These are phyloP conservation scores for Piloderma croceum DNA, from an alignment of 768 basidiomycete species.

Conservation along the genomic window DNA sequence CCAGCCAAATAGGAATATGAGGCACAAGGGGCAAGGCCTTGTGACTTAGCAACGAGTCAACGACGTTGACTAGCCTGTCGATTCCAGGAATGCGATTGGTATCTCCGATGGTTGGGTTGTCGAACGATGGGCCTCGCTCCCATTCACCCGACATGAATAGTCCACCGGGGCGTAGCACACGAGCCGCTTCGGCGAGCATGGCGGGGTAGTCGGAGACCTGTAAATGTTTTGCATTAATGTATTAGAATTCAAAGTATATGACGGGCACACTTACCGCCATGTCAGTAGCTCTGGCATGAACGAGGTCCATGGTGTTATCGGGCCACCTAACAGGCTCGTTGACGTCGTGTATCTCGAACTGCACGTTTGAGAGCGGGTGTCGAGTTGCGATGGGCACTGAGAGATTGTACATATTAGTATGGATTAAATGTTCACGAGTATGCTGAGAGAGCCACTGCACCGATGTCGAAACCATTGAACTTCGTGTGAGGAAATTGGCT, in stretches of 20 bases:
- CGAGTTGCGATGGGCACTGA: conserved; percentile 69
- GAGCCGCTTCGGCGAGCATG: conserved; percentile 52
- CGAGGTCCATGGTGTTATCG: conserved; percentile 54
- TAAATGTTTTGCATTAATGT: background rate
- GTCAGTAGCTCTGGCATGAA: conserved; percentile 57
- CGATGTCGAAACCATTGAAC: conserved; percentile 73
- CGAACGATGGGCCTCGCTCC: conserved; percentile 38
- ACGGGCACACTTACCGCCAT: conserved; percentile 54
- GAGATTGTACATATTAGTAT: no score
- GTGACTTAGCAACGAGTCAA: no score
- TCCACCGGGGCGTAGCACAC: conserved; percentile 67
- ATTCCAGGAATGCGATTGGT: conserved; percentile 28
- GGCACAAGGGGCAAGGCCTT: conserved; percentile 26
- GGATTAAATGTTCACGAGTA: conserved; percentile 9
- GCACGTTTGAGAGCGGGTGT: conserved; percentile 54
- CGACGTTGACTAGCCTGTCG: conserved; percentile 36
- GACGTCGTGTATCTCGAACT: conserved; percentile 64
- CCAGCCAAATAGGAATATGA: conserved; percentile 38
- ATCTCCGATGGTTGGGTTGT: conserved; percentile 22
- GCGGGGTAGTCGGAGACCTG: conserved; percentile 53
- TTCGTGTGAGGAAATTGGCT: conserved; percentile 53
- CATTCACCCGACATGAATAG: conserved; percentile 65
- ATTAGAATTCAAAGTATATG: background rate
- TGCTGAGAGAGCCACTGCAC: conserved; percentile 36
- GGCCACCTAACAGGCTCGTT: conserved; percentile 46